Conservation (phyloP, 257 asterid genomes). For the Penstemon newberryi region DNA sequence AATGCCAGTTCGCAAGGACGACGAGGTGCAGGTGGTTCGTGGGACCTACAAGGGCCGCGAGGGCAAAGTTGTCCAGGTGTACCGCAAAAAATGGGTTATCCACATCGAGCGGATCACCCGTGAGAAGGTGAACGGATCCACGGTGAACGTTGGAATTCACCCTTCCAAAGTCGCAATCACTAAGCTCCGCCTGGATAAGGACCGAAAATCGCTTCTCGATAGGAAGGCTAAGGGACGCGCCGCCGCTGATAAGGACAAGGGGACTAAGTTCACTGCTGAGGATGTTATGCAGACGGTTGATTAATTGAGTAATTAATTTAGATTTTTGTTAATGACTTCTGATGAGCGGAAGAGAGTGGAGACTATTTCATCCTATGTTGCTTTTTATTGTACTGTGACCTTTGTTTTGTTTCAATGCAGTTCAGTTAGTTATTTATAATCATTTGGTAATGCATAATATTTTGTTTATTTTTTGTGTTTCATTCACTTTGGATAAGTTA, state of each 20-base stretch:
- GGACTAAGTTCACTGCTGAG: constrained; percentile 64
- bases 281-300: constrained; percentile 70
- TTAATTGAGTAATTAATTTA: constrained; percentile 33
- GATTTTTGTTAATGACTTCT: constrained; percentile 10
- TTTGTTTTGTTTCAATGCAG: constrained; percentile 12
- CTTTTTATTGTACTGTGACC: constrained; percentile 7
- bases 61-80: constrained; percentile 65
- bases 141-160: constrained; percentile 70
- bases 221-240: constrained; percentile 78
- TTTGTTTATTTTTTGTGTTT: too few relatives aligned
- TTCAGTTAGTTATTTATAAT: constrained; percentile 11
- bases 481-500: background rate
- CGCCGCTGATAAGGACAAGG: constrained; percentile 72
- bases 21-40: constrained; percentile 73
- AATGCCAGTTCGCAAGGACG: constrained; percentile 76
- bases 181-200: constrained; percentile 71
- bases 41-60: constrained; percentile 80
- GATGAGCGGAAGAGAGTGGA: background rate
- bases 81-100: constrained; percentile 77
- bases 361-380: constrained; percentile 13
- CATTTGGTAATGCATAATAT: background rate
- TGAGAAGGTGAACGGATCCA: constrained; percentile 75
- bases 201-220: constrained; percentile 60
- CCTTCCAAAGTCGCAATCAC: constrained; percentile 66
- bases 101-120: constrained; percentile 74